Conservation (phyloP, 2,329 filamentous ascomycete genomes). For the Emmonsiellopsis sp. region DNA sequence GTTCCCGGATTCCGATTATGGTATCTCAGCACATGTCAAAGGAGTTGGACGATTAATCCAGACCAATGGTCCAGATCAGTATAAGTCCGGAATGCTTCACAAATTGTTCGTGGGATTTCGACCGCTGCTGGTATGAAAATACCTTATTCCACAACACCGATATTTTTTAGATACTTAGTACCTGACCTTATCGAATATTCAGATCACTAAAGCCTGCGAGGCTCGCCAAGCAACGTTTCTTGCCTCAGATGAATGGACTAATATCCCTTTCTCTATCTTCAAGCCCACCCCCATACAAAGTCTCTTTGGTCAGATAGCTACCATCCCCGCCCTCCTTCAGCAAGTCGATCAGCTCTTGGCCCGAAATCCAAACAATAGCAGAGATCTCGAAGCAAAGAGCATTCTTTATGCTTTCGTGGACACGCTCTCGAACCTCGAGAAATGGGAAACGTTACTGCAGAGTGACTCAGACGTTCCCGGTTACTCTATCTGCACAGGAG, state of each 20-base stretch:
- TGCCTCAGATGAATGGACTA: conserved; percentile 19
- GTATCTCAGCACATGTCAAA: conserved; percentile 23
- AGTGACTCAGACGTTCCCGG: not conserved
- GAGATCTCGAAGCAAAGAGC: not conserved
- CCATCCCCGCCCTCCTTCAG: conserved; percentile 21
- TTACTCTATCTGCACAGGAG: not conserved
- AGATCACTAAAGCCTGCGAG: conserved; percentile 25
- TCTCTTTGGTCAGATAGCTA: conserved; percentile 21
- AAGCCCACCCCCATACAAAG: conserved; percentile 22
- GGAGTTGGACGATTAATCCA: conserved; percentile 27
- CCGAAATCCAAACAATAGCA: not conserved
- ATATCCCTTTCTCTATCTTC: conserved; percentile 20
- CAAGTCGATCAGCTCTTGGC: conserved; percentile 10
- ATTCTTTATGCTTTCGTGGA: not conserved
- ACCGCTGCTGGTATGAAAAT: conserved; percentile 26
- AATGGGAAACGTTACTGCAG: not conserved
- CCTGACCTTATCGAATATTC: not conserved
- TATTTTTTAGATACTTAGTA: not conserved
- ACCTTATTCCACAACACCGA: too few relatives aligned
- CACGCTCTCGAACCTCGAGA: not conserved
- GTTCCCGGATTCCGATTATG: conserved; percentile 10
- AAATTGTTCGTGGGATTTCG: conserved; percentile 32
- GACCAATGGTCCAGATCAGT: conserved; percentile 20
- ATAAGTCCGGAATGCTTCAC: conserved; percentile 25
- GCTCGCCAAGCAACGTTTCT: conserved; percentile 23